A percentile compares a stretch with the other conserved stretches of the same genome.
Evolutionary conservation across 2,329 filamentous ascomycete species (phyloP).

Genomic region (Didymella pinodella): DNA sequence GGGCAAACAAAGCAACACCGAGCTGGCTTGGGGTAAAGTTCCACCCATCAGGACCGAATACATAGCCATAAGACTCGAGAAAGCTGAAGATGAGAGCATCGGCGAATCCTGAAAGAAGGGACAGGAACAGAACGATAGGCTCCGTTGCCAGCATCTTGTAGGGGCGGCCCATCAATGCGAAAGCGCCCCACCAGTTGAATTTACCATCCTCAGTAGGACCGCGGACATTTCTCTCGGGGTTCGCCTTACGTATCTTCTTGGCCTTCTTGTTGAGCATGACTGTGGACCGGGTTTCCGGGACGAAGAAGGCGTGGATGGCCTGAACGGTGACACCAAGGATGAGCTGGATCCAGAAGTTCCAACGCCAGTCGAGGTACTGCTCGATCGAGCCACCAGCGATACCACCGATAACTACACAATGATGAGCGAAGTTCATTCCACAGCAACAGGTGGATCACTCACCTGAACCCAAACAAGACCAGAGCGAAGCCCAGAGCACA

Average conservation of each 20-base stretch:
- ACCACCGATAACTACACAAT: conserved; percentile 75
- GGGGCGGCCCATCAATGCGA: conserved; percentile 66
- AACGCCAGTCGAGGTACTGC: conserved; percentile 72
- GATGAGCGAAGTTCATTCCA: conserved; percentile 33
- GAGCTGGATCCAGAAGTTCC: conserved; percentile 84
- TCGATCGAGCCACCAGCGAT: conserved; percentile 82
- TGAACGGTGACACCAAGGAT: conserved; percentile 78
- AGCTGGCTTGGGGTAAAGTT: conserved; percentile 64
- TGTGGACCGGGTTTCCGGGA: conserved; percentile 78
- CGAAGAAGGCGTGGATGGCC: conserved; percentile 69
- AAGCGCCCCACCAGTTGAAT: conserved; percentile 51
- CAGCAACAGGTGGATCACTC: conserved; percentile 51
- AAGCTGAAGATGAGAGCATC: conserved; percentile 81
- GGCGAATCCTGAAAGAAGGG: conserved; percentile 74
- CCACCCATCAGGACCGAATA: conserved; percentile 69
- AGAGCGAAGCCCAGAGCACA: conserved; percentile 64
- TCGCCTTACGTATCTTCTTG: conserved; percentile 72
- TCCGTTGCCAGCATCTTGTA: conserved; percentile 78
- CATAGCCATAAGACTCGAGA: conserved; percentile 72
- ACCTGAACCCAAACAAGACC: conserved; percentile 71
- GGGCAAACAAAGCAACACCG: conserved; percentile 65
- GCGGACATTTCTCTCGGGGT: conserved; percentile 58
- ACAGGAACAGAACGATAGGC: conserved; percentile 74
- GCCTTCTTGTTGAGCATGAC: conserved; percentile 80
- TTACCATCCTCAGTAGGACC: conserved; percentile 70